Evolutionary conservation across 257 asterid species (phyloP).

Genomic region (Nicotiana tomentosiformis): DNA sequence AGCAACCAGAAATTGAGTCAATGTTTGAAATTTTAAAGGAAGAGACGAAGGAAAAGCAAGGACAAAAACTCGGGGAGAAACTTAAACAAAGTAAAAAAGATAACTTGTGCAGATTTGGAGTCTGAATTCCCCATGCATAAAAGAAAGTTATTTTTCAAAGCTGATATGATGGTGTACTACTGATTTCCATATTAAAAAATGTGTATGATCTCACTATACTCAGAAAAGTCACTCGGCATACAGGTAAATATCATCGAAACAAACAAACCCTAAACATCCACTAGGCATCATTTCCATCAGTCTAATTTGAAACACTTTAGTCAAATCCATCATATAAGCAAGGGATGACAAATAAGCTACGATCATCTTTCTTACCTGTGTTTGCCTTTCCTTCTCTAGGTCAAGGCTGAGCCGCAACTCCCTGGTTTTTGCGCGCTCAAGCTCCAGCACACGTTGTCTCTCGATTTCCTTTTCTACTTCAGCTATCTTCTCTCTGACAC

Average conservation of each 20-base stretch:
- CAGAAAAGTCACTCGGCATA: not conserved
- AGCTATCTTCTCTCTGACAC: constrained; percentile 57
- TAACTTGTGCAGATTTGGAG: not conserved
- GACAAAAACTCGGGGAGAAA: not conserved
- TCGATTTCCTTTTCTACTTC: constrained; percentile 91
- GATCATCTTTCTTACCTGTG: constrained; percentile 55
- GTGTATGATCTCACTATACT: not conserved
- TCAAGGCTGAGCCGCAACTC: constrained; percentile 91
- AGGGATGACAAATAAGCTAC: not conserved
- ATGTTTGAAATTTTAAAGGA: not conserved
- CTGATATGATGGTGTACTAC: constrained; percentile 4
- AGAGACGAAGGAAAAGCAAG: not conserved
- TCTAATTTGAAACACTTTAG: not conserved
- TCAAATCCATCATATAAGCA: not conserved
- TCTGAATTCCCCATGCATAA: not conserved
- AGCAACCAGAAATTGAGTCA: not conserved
- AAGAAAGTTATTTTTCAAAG: not conserved
- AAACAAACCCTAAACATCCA: not conserved
- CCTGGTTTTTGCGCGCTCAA: constrained; percentile 85
- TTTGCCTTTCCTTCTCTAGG: constrained; percentile 89
- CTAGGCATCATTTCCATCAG: not conserved
- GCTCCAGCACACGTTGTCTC: constrained; percentile 76
- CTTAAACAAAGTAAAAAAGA: not conserved
- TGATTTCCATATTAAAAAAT: not conserved
- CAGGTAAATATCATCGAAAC: not conserved